Conservation (phyloP, 2,329 filamentous ascomycete species). For the Talaromyces sp. region DNA sequence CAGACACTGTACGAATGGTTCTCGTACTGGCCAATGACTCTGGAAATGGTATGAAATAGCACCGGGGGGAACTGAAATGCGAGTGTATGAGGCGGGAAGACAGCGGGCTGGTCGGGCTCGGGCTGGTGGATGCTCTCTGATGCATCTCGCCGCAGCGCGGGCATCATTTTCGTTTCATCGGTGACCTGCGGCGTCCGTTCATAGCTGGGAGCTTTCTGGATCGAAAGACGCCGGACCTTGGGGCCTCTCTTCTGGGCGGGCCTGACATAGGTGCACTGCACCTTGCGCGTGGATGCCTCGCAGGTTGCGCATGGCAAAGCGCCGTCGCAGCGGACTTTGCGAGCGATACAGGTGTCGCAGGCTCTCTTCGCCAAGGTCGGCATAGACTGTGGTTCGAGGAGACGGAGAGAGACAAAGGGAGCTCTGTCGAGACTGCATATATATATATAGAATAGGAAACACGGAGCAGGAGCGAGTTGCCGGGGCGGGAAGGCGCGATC, state of each 20-base stretch:
- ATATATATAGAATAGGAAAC: too few species aligned
- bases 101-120: not conserved
- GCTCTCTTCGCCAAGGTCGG: slow-evolving; percentile 21
- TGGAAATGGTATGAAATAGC: slow-evolving; percentile 8
- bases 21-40: slow-evolving; percentile 18
- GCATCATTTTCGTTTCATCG: not conserved
- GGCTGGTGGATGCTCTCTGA: not conserved
- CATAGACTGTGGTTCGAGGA: slow-evolving; percentile 1
- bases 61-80: not conserved
- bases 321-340: slow-evolving; percentile 26
- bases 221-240: slow-evolving; percentile 16
- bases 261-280: slow-evolving; percentile 22
- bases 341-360: slow-evolving; percentile 24
- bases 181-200: not conserved
- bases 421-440: not conserved
- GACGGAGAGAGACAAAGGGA: not conserved
- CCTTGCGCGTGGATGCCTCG: slow-evolving; percentile 14
- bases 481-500: not conserved
- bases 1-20: slow-evolving; percentile 24
- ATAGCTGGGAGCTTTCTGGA: not conserved
- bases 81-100: not conserved
- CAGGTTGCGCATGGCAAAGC: slow-evolving; percentile 25
- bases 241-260: slow-evolving; percentile 23
- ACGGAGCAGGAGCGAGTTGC: too few species aligned
- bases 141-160: not conserved